Evolutionary conservation across 257 asterid species (phyloP).

Genomic region (Scutellaria barbata): DNA sequence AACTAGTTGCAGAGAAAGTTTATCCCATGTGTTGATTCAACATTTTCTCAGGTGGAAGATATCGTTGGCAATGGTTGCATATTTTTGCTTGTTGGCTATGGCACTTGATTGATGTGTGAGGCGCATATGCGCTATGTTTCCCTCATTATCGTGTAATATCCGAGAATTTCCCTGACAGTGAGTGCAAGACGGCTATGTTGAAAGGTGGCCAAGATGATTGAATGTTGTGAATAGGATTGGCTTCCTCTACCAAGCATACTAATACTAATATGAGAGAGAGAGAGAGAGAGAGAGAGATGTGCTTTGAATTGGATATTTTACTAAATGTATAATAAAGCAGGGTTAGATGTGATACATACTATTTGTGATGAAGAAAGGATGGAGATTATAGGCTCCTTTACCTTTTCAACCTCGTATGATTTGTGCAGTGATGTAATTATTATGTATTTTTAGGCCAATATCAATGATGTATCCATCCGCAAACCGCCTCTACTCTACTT

Average conservation of each 20-base stretch:
- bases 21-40: background rate
- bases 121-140: background rate
- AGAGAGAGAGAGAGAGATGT: background rate
- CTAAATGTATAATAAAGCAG: constrained; percentile 25
- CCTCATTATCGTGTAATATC: no score
- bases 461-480: background rate
- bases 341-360: constrained; percentile 24
- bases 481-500: background rate
- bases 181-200: no score
- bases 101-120: constrained; percentile 13
- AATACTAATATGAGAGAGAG: background rate
- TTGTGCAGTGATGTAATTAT: constrained; percentile 33
- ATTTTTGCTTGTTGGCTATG: constrained; percentile 14
- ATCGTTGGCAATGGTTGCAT: constrained; percentile 11
- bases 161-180: no score
- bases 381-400: no score
- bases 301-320: background rate
- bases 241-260: no score
- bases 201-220: no score
- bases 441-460: constrained; percentile 6
- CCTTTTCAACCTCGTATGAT: no score
- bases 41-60: constrained; percentile 20
- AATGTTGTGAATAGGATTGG: no score
- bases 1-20: constrained; percentile 9
- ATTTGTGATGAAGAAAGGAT: constrained; percentile 11